These are phyloP conservation scores for Mycena vulgaris DNA, from an alignment of 768 basidiomycete genomes.

Conservation along the genomic window DNA sequence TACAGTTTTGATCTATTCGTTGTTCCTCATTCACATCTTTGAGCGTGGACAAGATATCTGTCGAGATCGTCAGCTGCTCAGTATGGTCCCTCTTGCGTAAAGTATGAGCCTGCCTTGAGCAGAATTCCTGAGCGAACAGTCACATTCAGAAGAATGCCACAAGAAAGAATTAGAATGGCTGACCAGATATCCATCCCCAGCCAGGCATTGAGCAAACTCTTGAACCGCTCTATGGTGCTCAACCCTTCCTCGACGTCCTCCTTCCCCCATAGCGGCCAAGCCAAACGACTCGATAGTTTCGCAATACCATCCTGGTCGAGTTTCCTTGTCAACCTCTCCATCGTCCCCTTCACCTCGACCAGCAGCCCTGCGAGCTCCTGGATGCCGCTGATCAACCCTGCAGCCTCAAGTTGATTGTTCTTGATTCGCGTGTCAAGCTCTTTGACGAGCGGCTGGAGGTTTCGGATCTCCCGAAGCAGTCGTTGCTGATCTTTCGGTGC, in stretches of 20 bases:
- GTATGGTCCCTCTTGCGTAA: neutral
- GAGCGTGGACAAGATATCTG: neutral
- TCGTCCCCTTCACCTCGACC: neutral
- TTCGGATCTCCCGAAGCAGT: neutral
- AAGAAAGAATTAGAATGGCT: neutral
- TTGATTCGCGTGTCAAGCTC: neutral
- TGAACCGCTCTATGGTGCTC: neutral
- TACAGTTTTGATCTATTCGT: neutral
- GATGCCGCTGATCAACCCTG: neutral
- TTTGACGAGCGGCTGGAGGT: neutral
- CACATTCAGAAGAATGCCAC: too few species aligned
- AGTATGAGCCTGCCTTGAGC: neutral
- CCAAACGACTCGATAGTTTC: neutral
- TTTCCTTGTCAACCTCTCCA: neutral
- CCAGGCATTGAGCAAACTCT: neutral
- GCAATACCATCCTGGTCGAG: neutral
- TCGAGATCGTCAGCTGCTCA: too few species aligned
- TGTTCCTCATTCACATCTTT: too few species aligned
- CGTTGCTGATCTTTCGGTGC: neutral
- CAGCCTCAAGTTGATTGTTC: neutral
- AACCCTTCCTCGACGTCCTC: neutral
- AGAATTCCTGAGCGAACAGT: neutral
- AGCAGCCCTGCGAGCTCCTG: neutral
- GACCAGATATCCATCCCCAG: neutral
- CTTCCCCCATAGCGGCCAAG: constrained; percentile 6